Evolutionary conservation across 2,329 filamentous ascomycete species (phyloP).

Genomic region (Xylaria sp.): DNA sequence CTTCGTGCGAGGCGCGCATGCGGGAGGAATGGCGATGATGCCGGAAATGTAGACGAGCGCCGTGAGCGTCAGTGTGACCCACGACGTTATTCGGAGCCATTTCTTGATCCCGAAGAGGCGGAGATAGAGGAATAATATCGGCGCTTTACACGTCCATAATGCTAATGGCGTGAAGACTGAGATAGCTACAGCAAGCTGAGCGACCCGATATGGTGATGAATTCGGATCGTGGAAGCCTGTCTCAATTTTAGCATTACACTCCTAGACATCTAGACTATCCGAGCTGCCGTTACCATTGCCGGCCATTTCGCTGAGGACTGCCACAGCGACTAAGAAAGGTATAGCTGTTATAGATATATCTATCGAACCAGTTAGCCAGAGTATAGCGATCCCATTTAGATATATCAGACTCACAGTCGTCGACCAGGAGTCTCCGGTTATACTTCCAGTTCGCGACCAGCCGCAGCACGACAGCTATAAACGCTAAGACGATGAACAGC

Average conservation of each 20-base stretch:
- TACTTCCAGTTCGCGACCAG: constrained; percentile 38
- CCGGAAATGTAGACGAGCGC: constrained; percentile 23
- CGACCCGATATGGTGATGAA: constrained; percentile 21
- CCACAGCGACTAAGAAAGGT: constrained; percentile 31
- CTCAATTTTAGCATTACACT: constrained; percentile 14
- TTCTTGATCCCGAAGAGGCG: constrained; percentile 37
- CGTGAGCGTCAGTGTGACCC: constrained; percentile 28
- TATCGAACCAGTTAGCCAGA: constrained; percentile 12
- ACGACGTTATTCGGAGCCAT: constrained; percentile 32
- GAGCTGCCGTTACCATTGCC: constrained; percentile 32
- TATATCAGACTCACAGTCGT: constrained; percentile 34
- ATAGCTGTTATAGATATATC: constrained; percentile 36
- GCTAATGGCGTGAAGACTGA: constrained; percentile 27
- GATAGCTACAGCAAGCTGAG: constrained; percentile 36
- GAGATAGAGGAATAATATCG: constrained; percentile 37
- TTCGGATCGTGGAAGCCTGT: constrained; percentile 36
- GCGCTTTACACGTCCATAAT: constrained; percentile 39
- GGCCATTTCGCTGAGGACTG: constrained; percentile 29
- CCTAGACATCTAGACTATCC: background rate
- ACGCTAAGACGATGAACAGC: constrained; percentile 28
- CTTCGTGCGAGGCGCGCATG: constrained; percentile 32
- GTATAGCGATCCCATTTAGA: background rate
- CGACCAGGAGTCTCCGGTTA: constrained; percentile 32
- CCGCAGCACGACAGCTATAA: constrained; percentile 30
- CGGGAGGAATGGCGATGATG: constrained; percentile 27